Percentiles rank a stretch among this genome's conserved stretches.
phyloP scores from a whole-genome alignment of 2,329 filamentous ascomycete genomes.

The Thelonectria olida region DNA sequence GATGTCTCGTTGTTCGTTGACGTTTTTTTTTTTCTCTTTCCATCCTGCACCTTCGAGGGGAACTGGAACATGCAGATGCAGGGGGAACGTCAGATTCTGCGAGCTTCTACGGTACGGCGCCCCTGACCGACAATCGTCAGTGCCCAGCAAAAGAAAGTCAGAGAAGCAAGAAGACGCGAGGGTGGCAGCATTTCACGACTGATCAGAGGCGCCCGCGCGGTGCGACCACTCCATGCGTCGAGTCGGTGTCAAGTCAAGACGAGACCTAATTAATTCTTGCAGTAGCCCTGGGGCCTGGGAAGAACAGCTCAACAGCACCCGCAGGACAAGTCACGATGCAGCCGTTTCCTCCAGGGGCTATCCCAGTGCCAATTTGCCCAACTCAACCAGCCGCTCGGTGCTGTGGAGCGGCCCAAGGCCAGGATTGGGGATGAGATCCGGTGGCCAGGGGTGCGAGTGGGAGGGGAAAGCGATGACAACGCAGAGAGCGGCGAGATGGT shows the following conservation, averaged over 20 bases:
- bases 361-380: conserved; percentile 35
- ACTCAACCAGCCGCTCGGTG: conserved; percentile 39
- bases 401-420: conserved; percentile 26
- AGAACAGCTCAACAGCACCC: not conserved
- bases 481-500: conserved; percentile 17
- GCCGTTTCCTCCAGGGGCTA: conserved; percentile 11
- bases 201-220: not conserved
- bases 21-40: not conserved
- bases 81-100: not conserved
- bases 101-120: not conserved
- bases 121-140: not conserved
- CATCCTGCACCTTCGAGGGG: not conserved
- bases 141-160: not conserved
- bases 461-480: conserved; percentile 15
- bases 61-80: conserved; percentile 9
- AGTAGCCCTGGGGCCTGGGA: no score
- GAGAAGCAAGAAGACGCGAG: not conserved
- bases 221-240: not conserved
- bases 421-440: conserved; percentile 38
- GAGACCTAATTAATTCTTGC: no score
- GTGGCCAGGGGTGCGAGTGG: conserved; percentile 16
- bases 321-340: conserved; percentile 15
- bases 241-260: not conserved
- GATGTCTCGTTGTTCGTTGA: not conserved
- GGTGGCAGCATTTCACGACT: not conserved